Conservation (phyloP, 2,329 filamentous ascomycete species). For the Parastagonospora nodorum region DNA sequence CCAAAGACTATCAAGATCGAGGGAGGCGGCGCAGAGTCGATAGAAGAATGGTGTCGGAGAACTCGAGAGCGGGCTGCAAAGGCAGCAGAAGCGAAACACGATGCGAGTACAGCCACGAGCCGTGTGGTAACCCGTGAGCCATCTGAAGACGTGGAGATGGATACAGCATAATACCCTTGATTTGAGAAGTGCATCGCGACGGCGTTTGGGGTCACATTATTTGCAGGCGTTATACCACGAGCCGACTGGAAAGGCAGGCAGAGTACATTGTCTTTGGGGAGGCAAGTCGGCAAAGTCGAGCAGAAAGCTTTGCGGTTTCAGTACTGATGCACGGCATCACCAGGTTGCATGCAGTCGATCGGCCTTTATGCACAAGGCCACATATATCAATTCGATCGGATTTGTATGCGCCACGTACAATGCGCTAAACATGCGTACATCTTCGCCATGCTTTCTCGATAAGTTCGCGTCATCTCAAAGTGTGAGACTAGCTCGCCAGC, state of each 20-base stretch:
- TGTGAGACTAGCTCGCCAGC: too few relatives aligned
- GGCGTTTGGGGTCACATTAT: slow-evolving; percentile 32
- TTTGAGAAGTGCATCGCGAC: slow-evolving; percentile 37
- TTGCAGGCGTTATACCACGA: slow-evolving; percentile 11
- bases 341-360: too few relatives aligned
- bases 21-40: slow-evolving; percentile 71
- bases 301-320: not conserved
- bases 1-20: slow-evolving; percentile 76
- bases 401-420: too few relatives aligned
- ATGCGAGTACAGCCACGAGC: slow-evolving; percentile 23
- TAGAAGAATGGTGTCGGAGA: slow-evolving; percentile 66
- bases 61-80: slow-evolving; percentile 37
- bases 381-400: too few relatives aligned
- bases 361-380: too few relatives aligned
- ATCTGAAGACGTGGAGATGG: slow-evolving; percentile 33
- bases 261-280: not conserved
- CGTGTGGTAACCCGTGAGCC: slow-evolving; percentile 21
- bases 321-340: not conserved
- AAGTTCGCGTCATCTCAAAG: too few relatives aligned
- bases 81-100: slow-evolving; percentile 26
- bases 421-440: too few relatives aligned
- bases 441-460: too few relatives aligned
- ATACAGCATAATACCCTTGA: slow-evolving; percentile 21
- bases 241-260: not conserved
- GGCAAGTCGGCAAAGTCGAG: not conserved